Conservation (phyloP, 768 basidiomycete species). For the Sarcomyxa edulis region DNA sequence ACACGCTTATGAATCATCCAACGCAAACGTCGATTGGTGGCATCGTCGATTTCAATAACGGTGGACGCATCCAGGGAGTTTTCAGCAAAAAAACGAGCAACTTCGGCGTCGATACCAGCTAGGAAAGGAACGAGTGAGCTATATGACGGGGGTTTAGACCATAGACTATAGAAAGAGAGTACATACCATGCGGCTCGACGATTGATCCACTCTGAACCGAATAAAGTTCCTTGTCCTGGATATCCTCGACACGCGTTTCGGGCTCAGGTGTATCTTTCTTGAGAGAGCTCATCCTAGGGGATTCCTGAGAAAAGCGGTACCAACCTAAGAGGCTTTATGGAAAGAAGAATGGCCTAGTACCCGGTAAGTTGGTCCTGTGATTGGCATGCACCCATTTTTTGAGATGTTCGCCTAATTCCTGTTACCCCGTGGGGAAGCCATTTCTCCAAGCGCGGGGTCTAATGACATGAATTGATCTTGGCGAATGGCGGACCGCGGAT, state of each 20-base stretch:
- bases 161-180: not conserved
- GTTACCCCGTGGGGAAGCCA: too few species aligned
- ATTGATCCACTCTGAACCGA: slow-evolving; percentile 27
- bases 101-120: slow-evolving; percentile 38
- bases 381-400: too few species aligned
- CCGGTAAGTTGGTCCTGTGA: too few species aligned
- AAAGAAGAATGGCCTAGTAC: too few species aligned
- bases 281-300: too few species aligned
- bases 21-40: slow-evolving; percentile 34
- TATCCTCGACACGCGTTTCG: too few species aligned
- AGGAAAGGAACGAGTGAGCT: slow-evolving; percentile 10
- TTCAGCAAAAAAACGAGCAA: slow-evolving; percentile 37
- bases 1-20: slow-evolving; percentile 44
- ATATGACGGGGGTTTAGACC: too few species aligned
- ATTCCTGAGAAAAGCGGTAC: too few species aligned
- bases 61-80: slow-evolving; percentile 14
- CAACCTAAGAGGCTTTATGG: too few species aligned
- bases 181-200: not conserved
- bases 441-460: too few species aligned
- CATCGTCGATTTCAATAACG: slow-evolving; percentile 32
- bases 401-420: too few species aligned
- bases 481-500: not conserved
- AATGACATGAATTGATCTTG: not conserved
- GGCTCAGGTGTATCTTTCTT: too few species aligned
- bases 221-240: slow-evolving; percentile 26